These are phyloP conservation scores for Rhodomyrtus psidioides DNA, from an alignment of 441 rosid species.

Conservation along the genomic window DNA sequence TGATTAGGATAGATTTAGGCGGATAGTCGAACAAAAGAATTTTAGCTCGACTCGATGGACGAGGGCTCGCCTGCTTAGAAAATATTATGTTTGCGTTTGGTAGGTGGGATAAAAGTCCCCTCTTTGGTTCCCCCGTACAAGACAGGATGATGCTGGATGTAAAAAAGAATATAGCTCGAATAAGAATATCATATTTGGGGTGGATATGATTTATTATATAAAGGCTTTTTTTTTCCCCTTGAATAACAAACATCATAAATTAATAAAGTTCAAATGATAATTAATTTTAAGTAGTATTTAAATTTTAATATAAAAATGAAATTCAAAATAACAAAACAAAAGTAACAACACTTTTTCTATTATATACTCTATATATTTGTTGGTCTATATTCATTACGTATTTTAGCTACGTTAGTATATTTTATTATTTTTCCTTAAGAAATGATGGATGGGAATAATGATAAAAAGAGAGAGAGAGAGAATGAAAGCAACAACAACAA, in stretches of 20 bases:
- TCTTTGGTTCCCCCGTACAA: not conserved
- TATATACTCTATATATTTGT: not conserved
- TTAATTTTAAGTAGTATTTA: not conserved
- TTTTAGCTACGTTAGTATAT: not conserved
- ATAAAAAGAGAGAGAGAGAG: rapidly evolving
- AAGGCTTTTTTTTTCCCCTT: not conserved
- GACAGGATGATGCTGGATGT: rapidly evolving
- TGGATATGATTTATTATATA: not conserved
- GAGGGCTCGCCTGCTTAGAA: not conserved
- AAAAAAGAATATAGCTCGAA: rapidly evolving
- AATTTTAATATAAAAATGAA: not conserved
- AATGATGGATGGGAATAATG: not conserved
- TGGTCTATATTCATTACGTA: not conserved
- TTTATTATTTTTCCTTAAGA: not conserved
- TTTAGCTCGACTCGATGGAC: not conserved
- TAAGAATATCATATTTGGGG: not conserved
- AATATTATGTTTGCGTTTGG: not conserved
- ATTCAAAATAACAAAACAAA: not conserved
- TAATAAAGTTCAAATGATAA: not conserved
- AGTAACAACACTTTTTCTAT: not conserved
- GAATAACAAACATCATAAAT: not conserved
- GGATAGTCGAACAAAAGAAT: not conserved
- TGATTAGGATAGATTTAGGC: not conserved
- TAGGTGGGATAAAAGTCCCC: not conserved
- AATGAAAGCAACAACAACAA: not conserved